Evolutionary conservation across 352 stramenopile species (phyloP).

Genomic region (Pythium brassicae): DNA sequence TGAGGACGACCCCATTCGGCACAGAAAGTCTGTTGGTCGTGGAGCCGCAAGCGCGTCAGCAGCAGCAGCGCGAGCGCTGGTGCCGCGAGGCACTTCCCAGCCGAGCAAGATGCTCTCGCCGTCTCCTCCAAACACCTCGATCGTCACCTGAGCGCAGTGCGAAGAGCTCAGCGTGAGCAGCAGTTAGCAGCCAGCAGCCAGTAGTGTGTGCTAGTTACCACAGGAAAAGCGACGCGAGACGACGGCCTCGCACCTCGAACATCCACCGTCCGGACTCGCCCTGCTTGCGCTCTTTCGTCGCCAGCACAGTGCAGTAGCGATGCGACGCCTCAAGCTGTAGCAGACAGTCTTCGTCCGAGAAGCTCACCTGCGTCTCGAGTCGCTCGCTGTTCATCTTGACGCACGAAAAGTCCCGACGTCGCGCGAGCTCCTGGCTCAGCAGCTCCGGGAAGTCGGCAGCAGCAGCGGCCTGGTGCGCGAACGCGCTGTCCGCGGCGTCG

Average conservation of each 20-base stretch:
- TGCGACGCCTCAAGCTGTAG: constrained; percentile 62
- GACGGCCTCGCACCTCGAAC: constrained; percentile 47
- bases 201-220: neutral
- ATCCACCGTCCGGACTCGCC: constrained; percentile 77
- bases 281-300: constrained; percentile 64
- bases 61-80: neutral
- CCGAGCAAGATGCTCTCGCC: constrained; percentile 72
- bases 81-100: constrained; percentile 60
- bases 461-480: constrained; percentile 28
- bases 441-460: constrained; percentile 54
- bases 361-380: constrained; percentile 56
- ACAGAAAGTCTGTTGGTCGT: neutral
- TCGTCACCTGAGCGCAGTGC: constrained; percentile 12
- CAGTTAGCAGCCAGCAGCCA: neutral
- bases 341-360: constrained; percentile 72
- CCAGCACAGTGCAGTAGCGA: constrained; percentile 64
- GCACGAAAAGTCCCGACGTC: constrained; percentile 57
- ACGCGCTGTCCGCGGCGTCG: constrained; percentile 23
- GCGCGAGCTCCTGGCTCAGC: constrained; percentile 53
- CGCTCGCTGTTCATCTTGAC: constrained; percentile 67
- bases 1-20: too few species aligned
- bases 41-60: neutral
- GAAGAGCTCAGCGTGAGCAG: neutral
- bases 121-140: constrained; percentile 52
- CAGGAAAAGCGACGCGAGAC: neutral